Conservation (phyloP, 2,329 filamentous ascomycete species). For the Aschersonia sp. region DNA sequence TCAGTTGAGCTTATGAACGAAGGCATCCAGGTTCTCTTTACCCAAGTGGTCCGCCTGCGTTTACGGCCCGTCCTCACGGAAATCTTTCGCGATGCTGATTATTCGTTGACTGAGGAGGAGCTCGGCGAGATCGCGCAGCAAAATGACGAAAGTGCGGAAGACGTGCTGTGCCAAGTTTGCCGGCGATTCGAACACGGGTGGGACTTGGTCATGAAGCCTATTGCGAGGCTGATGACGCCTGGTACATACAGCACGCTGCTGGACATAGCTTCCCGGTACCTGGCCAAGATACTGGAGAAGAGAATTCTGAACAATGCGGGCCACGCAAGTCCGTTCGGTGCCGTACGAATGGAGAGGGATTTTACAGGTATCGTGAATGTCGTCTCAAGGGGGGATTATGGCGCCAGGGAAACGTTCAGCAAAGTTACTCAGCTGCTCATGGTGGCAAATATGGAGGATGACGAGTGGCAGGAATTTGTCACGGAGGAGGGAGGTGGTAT, state of each 20-base stretch:
- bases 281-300: conserved; percentile 73
- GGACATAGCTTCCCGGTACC: conserved; percentile 56
- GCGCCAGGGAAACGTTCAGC: conserved; percentile 61
- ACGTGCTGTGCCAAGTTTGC: conserved; percentile 52
- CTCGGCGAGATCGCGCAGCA: conserved; percentile 39
- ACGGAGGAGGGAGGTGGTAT: conserved; percentile 45
- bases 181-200: conserved; percentile 73
- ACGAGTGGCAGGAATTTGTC: conserved; percentile 75
- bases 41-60: conserved; percentile 72
- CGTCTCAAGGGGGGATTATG: conserved; percentile 59
- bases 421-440: conserved; percentile 68
- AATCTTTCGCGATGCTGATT: conserved; percentile 84
- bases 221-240: conserved; percentile 70
- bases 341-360: conserved; percentile 72
- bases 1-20: conserved; percentile 71
- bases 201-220: conserved; percentile 71
- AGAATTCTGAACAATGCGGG: conserved; percentile 69
- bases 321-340: conserved; percentile 66
- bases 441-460: conserved; percentile 87
- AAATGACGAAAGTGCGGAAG: conserved; percentile 38
- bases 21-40: conserved; percentile 72
- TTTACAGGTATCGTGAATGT: conserved; percentile 59
- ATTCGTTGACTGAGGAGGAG: conserved; percentile 52
- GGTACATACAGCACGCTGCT: conserved; percentile 65
- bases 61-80: conserved; percentile 75